A percentile compares a stretch with the other conserved stretches of the same genome.
Conservation (phyloP, 257 asterid genomes). For the Handroanthus guayacan region DNA sequence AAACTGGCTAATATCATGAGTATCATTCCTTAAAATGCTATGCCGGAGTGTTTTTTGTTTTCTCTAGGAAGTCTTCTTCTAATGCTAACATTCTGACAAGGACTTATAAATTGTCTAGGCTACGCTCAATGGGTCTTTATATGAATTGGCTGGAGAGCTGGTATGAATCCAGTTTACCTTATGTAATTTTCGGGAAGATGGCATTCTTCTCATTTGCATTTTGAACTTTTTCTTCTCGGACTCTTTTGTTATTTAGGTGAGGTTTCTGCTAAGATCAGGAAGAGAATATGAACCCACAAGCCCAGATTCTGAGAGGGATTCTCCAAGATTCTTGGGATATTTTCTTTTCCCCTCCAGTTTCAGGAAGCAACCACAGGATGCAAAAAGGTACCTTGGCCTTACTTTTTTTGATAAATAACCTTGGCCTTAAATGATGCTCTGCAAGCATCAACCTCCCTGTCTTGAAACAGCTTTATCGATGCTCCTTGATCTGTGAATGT, state of each 20-base stretch:
- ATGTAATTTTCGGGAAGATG: conserved; percentile 30
- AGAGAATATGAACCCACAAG: conserved; percentile 85
- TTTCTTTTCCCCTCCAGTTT: conserved; percentile 84
- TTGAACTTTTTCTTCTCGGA: background rate
- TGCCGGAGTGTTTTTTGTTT: conserved; percentile 20
- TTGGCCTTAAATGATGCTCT: conserved; percentile 21
- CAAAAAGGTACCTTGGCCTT: conserved; percentile 58
- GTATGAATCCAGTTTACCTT: conserved; percentile 49
- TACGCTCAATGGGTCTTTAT: conserved; percentile 89
- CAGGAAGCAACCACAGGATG: conserved; percentile 77
- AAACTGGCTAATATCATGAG: conserved; percentile 27
- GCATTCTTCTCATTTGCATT: conserved; percentile 23
- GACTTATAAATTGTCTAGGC: conserved; percentile 67
- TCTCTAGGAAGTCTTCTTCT: conserved; percentile 23
- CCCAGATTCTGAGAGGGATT: conserved; percentile 71
- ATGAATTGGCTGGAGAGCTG: conserved; percentile 99
- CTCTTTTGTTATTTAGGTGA: conserved; percentile 62
- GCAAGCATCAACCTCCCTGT: conserved; percentile 16
- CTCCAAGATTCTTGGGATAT: conserved; percentile 92
- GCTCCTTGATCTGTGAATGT: conserved; percentile 30
- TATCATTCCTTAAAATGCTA: conserved; percentile 30
- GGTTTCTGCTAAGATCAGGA: conserved; percentile 97
- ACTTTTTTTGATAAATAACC: background rate
- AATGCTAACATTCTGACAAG: conserved; percentile 40
- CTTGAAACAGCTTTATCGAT: conserved; percentile 25